These are phyloP conservation scores for Atalantia buxifolia DNA, from an alignment of 345 rosid species.

Conservation along the genomic window DNA sequence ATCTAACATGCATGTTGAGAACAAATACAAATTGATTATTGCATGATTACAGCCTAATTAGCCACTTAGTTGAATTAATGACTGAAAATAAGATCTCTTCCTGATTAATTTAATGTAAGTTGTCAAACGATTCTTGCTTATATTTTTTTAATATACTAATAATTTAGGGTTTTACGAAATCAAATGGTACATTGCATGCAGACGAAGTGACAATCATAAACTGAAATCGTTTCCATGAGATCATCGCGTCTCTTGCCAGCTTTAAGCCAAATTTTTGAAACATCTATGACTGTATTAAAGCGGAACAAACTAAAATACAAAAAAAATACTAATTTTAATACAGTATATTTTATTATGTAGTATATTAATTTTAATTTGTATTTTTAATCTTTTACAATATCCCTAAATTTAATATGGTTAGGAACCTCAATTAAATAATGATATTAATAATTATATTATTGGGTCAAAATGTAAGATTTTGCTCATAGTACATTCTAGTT, in stretches of 20 bases:
- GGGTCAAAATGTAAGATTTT: not conserved
- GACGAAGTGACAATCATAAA: not conserved
- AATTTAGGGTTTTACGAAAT: not conserved
- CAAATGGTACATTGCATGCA: not conserved
- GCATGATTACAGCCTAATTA: not conserved
- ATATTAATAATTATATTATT: too few species aligned
- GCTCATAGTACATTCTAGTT: not conserved
- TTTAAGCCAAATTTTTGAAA: not conserved
- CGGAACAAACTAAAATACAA: too few species aligned
- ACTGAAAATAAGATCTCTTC: not conserved
- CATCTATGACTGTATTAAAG: too few species aligned
- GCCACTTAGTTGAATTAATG: not conserved
- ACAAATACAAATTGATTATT: not conserved
- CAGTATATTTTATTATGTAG: fast-evolving
- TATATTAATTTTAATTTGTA: too few species aligned
- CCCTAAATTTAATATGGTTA: too few species aligned
- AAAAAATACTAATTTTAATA: too few species aligned
- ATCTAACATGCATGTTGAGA: not conserved
- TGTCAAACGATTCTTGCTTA: not conserved
- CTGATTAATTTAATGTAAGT: not conserved
- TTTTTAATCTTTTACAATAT: too few species aligned
- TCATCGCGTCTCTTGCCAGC: not conserved
- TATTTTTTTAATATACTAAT: not conserved
- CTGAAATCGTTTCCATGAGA: not conserved
- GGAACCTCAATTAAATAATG: too few species aligned